Evolutionary conservation across 345 rosid species (phyloP), one percentile per base, ranked within the genome.

Genomic region (Populus alba): DNA sequence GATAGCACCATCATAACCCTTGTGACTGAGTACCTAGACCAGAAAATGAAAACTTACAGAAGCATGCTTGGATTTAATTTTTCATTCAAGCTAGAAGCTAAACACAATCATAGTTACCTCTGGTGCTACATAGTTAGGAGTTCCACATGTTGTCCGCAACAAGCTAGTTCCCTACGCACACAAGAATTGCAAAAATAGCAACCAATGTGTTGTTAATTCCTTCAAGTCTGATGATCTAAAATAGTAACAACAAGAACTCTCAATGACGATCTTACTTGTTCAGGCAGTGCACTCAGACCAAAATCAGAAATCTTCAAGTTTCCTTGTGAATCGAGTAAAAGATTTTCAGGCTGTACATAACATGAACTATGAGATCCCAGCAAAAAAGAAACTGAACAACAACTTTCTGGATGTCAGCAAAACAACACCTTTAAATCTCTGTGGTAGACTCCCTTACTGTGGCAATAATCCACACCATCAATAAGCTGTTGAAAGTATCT

Each of bases 101-200:
- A 38, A 67, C 57, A 25, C 3, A 63, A 55, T 17, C 41, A 76
- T 66, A 31, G 72, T 74, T 85, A 93, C 99, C 99, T 95, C 99
- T 33, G 99, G 99, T 72, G 99, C 99, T 35, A 95, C 98, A 71
- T 95, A 95, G 81, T 95, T 95, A 61, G 97, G 98, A 65, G 98
- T 93, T 65, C 99, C 99, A 81, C 99, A 93, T 29, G 99, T 95
- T 74, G 99, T 95, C 83, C 88, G 89, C 27, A 95, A 90, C 70
- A 93, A 67, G 80, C 92, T 90, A 82, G 92, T 97, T 76, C 97
- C 99, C 99, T 93, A 68, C 16, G 22, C 27, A 49, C 72, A 86
- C 22, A 75, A 65, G 33, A 81, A 15, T 47, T 47, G 53, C 6
- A 33, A 69, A 51, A 75, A 71, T 66, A 78, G 78, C 12, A 63